A percentile compares a stretch with the other conserved stretches of the same genome.
phyloP scores from a whole-genome alignment of 2,329 filamentous ascomycete genomes.

The Colletotrichum noveboracense region DNA sequence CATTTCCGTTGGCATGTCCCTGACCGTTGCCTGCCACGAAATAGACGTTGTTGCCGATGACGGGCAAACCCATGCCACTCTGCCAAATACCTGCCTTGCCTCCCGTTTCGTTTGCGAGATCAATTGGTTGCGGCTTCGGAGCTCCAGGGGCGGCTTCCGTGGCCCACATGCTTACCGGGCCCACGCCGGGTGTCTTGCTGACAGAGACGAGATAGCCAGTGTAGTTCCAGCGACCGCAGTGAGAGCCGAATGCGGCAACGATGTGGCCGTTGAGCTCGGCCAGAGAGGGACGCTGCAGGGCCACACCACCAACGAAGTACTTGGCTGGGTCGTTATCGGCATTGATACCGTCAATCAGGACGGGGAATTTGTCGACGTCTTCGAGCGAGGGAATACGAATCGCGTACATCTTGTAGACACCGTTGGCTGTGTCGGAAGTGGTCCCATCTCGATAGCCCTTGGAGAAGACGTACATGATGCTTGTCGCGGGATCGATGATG shows the following conservation, averaged over 20 bases:
- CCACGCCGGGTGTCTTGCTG: conserved; percentile 33
- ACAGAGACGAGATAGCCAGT: conserved; percentile 36
- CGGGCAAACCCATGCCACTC: conserved; percentile 37
- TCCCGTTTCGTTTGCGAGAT: conserved; percentile 2
- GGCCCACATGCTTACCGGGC: conserved; percentile 32
- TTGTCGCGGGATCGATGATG: conserved; percentile 37
- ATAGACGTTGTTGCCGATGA: conserved; percentile 32
- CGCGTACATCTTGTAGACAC: conserved; percentile 44
- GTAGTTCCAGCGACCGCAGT: conserved; percentile 53
- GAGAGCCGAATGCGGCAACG: conserved; percentile 51
- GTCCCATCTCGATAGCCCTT: conserved; percentile 36
- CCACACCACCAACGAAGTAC: conserved; percentile 50
- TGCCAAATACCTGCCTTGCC: conserved; percentile 44
- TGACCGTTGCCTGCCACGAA: conserved; percentile 31
- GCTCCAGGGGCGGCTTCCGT: conserved; percentile 38
- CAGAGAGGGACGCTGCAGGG: conserved; percentile 48
- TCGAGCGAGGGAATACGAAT: conserved; percentile 42
- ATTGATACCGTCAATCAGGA: conserved; percentile 46
- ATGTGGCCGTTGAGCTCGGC: conserved; percentile 37
- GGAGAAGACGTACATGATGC: conserved; percentile 40
- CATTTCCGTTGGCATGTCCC: conserved; percentile 36
- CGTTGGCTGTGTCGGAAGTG: conserved; percentile 33
- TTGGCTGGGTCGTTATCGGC: conserved; percentile 50
- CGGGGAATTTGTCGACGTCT: conserved; percentile 43
- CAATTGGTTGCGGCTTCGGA: conserved; percentile 27